These are phyloP conservation scores for Abortiporus biennis DNA, from an alignment of 1,284 basidiomycete genomes.

Conservation along the genomic window DNA sequence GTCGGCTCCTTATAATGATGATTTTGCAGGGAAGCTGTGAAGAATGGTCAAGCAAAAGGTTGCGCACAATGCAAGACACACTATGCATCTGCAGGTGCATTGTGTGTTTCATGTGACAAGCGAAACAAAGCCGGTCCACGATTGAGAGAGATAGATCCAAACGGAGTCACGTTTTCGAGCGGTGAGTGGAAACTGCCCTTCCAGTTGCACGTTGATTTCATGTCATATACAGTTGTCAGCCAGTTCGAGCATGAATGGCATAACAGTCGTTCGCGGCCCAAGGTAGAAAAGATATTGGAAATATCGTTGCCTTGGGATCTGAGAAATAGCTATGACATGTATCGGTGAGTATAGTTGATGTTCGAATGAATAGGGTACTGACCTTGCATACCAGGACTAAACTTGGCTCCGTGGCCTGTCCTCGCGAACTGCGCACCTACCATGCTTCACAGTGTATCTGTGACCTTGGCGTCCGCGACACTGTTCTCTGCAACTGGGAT, in stretches of 20 bases:
- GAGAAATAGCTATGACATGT: slow-evolving; percentile 32
- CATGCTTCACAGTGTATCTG: slow-evolving; percentile 60
- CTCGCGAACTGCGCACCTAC: slow-evolving; percentile 46
- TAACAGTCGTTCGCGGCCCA: slow-evolving; percentile 30
- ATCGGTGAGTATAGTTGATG: slow-evolving; percentile 33
- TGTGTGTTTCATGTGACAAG: slow-evolving; percentile 40
- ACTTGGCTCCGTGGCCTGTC: slow-evolving; percentile 19
- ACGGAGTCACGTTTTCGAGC: slow-evolving; percentile 33
- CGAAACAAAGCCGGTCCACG: slow-evolving; percentile 28
- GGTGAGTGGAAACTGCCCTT: slow-evolving; percentile 20
- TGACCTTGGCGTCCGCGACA: slow-evolving; percentile 49
- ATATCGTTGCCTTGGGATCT: slow-evolving; percentile 34
- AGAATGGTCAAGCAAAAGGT: slow-evolving; percentile 34
- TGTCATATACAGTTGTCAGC: slow-evolving; percentile 24
- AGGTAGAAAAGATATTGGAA: slow-evolving; percentile 48
- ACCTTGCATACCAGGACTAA: slow-evolving; percentile 18
- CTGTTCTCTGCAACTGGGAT: slow-evolving; percentile 42
- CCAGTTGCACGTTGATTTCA: neutral
- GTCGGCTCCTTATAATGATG: neutral
- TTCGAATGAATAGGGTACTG: neutral
- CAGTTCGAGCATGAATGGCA: slow-evolving; percentile 46
- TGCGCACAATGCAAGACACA: slow-evolving; percentile 39
- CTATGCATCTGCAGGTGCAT: slow-evolving; percentile 23
- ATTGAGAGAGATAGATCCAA: slow-evolving; percentile 33
- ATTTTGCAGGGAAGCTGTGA: slow-evolving; percentile 40